Evolutionary conservation across 805 yeast species (phyloP).

Genomic region (Barnettozyma vustinii): DNA sequence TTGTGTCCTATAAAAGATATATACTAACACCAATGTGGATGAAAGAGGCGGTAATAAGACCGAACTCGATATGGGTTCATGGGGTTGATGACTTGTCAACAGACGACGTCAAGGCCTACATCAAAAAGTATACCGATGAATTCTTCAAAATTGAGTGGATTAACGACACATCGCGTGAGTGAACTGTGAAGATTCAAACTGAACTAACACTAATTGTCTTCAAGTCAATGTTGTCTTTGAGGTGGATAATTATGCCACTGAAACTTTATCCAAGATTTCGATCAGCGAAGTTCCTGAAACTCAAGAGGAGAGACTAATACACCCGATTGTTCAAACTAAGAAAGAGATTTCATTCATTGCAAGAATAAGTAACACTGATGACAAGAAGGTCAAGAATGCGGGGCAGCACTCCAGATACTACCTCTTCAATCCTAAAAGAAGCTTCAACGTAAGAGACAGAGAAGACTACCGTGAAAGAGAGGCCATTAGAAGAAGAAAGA

Average conservation of each 20-base stretch:
- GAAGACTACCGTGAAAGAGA: constrained; percentile 21
- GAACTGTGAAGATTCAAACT: too few species aligned
- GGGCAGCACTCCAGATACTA: constrained; percentile 24
- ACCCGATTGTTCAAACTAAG: constrained; percentile 7
- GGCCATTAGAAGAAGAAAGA: constrained; percentile 12
- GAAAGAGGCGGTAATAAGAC: constrained; percentile 15
- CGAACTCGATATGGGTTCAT: constrained; percentile 18
- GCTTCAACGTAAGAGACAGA: neutral
- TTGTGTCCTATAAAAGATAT: neutral
- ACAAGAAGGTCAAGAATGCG: constrained; percentile 25
- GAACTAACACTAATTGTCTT: constrained; percentile 1
- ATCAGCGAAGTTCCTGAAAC: constrained; percentile 3
- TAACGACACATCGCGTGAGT: constrained; percentile 22
- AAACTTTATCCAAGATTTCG: constrained; percentile 12
- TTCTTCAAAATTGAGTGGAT: constrained; percentile 25
- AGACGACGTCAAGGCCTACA: constrained; percentile 16
- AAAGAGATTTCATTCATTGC: constrained; percentile 14
- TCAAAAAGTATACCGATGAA: constrained; percentile 13
- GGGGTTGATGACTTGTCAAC: constrained; percentile 27
- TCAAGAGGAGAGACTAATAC: constrained; percentile 9
- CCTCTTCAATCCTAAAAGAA: constrained; percentile 20
- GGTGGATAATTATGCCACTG: constrained; percentile 14
- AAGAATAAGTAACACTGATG: constrained; percentile 19
- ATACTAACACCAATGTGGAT: neutral
- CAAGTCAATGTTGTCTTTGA: constrained; percentile 23